phyloP scores from a whole-genome alignment of 352 stramenopile genomes.

The Peronospora destructor region DNA sequence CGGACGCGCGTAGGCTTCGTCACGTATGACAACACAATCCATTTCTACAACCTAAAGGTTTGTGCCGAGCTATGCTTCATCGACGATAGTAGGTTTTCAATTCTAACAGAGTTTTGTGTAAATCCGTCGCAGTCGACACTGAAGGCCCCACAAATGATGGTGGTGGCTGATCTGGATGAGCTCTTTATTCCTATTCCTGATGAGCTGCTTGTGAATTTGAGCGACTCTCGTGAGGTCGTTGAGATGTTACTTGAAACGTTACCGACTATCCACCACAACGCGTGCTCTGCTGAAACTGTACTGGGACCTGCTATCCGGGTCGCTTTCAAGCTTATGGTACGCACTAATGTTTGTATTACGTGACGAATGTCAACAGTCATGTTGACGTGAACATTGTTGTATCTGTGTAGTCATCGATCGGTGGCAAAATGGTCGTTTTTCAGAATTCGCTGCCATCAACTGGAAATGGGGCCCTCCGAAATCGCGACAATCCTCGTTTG shows the following conservation, averaged over 20 bases:
- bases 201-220: constrained; percentile 97
- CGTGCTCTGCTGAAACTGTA: constrained; percentile 66
- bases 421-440: constrained; percentile 87
- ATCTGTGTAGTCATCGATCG: constrained; percentile 57
- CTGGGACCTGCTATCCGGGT: constrained; percentile 89
- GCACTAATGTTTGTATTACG: constrained; percentile 36
- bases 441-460: constrained; percentile 76
- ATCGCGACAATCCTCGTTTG: constrained; percentile 76
- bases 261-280: constrained; percentile 85
- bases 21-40: constrained; percentile 78
- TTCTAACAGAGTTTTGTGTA: constrained; percentile 38
- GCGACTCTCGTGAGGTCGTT: constrained; percentile 89
- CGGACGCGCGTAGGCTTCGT: constrained; percentile 82
- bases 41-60: constrained; percentile 89
- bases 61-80: constrained; percentile 4
- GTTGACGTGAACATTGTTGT: constrained; percentile 5
- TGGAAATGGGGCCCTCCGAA: constrained; percentile 69
- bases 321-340: constrained; percentile 96
- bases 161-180: constrained; percentile 81
- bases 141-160: constrained; percentile 86
- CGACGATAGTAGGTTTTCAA: not conserved
- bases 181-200: constrained; percentile 90
- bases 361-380: not conserved
- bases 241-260: constrained; percentile 94
- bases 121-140: constrained; percentile 43